Evolutionary conservation across 2,329 filamentous ascomycete genomes (phyloP), one percentile per base, ranked within the genome.

Genomic region (Myriosclerotinia curreyana): DNA sequence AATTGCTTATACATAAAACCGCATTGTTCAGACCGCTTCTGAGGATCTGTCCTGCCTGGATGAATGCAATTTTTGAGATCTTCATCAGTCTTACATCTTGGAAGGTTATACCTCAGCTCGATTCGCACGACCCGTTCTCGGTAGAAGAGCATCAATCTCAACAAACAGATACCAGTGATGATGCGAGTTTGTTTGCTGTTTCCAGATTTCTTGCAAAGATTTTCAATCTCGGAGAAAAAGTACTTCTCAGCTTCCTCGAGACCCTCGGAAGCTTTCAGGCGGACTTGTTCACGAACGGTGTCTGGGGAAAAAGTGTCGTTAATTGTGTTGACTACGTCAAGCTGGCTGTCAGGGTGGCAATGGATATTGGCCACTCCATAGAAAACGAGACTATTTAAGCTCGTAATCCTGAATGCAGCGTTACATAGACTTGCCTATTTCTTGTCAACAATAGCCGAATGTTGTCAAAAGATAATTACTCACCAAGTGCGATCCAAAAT

Each of bases 211-310:
- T 66, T 69, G 17, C 55, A 51, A 9, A 69, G 50, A 22, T 52
- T 64, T n/a, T 69, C 68, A n/a, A 69, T 59, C 42, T 66, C 67
- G 12, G 51, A 46, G 28, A 67, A 68, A 8, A 69, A 61, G 3
- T 53, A 59, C 15, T 64, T 59, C 52, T 69, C 68, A 5, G 64
- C 58, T 34, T 48, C 60, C 17, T 66, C 64, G 12, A 68, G 62
- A 40, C 66, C 67, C n/a, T 64, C 63, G 9, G 67, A 67, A 5
- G 65, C 68, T 28, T 65, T 56, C 25, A 69, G 56, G 2, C 68
- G 68, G 31, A 69, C 62, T 44, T 69, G 68, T 38, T 69, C 68
- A 44, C 68, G 67, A 22, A 69, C 62, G 7, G 67, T 68, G 8
- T 68, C 65, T 8, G 67, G 67, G 2, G 68, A 65, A 36, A 64